Evolutionary conservation across 2,329 filamentous ascomycete genomes (phyloP).

Genomic region (Cercospora citrullina): DNA sequence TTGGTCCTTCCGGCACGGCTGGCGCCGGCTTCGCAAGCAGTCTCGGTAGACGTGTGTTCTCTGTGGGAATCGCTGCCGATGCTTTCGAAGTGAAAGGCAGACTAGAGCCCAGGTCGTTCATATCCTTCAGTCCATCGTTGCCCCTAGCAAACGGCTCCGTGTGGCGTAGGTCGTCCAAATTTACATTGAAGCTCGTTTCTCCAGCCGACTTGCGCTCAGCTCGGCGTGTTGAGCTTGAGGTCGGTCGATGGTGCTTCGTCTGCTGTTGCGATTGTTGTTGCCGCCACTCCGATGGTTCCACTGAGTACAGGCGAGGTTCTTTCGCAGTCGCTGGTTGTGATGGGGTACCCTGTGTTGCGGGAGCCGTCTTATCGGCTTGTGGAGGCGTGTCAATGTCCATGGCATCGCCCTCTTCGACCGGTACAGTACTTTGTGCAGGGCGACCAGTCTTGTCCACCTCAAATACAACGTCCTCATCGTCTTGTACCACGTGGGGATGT

Average conservation of each 20-base stretch:
- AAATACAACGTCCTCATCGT: constrained; percentile 35
- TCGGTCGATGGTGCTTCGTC: constrained; percentile 28
- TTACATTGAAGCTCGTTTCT: constrained; percentile 19
- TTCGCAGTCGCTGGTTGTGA: constrained; percentile 20
- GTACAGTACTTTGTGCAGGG: not conserved
- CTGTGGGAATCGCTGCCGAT: constrained; percentile 46
- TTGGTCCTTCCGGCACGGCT: constrained; percentile 41
- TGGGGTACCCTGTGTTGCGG: constrained; percentile 10
- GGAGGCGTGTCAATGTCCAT: constrained; percentile 52
- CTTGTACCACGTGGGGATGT: constrained; percentile 34
- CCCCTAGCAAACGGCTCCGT: constrained; percentile 47
- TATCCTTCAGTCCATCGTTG: constrained; percentile 52
- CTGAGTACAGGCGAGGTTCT: constrained; percentile 38
- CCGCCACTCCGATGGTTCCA: constrained; percentile 37
- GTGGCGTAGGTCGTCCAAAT: constrained; percentile 53
- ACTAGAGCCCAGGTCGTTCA: constrained; percentile 55
- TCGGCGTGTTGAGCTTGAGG: constrained; percentile 19
- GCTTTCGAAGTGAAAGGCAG: constrained; percentile 62
- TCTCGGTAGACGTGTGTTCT: constrained; percentile 53
- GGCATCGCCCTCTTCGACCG: constrained; percentile 36
- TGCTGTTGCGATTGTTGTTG: constrained; percentile 26
- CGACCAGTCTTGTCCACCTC: constrained; percentile 18
- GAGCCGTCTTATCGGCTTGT: constrained; percentile 24
- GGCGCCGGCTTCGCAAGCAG: constrained; percentile 44
- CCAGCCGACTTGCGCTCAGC: constrained; percentile 18